Evolutionary conservation across 2,329 filamentous ascomycete species (phyloP).

Genomic region (Aureobasidium namibiae): DNA sequence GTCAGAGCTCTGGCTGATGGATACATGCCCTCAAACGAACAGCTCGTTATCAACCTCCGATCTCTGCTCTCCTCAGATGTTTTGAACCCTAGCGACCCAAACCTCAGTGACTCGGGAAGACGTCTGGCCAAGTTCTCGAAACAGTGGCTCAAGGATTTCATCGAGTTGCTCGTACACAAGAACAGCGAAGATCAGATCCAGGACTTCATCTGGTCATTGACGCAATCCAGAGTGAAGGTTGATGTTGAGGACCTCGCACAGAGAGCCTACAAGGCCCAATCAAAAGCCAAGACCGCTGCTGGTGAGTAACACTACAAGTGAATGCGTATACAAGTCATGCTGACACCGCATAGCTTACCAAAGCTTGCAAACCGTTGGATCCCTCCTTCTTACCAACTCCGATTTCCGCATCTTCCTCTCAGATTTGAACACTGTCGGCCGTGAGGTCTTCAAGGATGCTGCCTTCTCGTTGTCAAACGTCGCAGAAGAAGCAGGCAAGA

Average conservation of each 20-base stretch:
- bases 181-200: constrained; percentile 80
- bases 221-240: constrained; percentile 62
- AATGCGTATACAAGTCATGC: not conserved
- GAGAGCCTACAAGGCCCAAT: constrained; percentile 54
- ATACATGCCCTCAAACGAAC: constrained; percentile 87
- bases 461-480: constrained; percentile 70
- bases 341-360: constrained; percentile 53
- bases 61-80: constrained; percentile 70
- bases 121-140: constrained; percentile 63
- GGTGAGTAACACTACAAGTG: constrained; percentile 39
- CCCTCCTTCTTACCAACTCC: constrained; percentile 77
- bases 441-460: constrained; percentile 80
- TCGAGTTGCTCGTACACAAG: constrained; percentile 74
- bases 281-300: constrained; percentile 62
- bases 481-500: constrained; percentile 64
- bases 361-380: constrained; percentile 74
- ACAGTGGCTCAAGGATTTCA: constrained; percentile 69
- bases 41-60: constrained; percentile 69
- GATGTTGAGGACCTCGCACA: constrained; percentile 57
- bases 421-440: constrained; percentile 69
- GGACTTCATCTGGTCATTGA: constrained; percentile 80
- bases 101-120: constrained; percentile 70
- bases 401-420: constrained; percentile 82
- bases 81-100: constrained; percentile 64
- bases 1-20: constrained; percentile 70